Evolutionary conservation across 352 stramenopile genomes (phyloP).

Genomic region (Phytopythium litorale): DNA sequence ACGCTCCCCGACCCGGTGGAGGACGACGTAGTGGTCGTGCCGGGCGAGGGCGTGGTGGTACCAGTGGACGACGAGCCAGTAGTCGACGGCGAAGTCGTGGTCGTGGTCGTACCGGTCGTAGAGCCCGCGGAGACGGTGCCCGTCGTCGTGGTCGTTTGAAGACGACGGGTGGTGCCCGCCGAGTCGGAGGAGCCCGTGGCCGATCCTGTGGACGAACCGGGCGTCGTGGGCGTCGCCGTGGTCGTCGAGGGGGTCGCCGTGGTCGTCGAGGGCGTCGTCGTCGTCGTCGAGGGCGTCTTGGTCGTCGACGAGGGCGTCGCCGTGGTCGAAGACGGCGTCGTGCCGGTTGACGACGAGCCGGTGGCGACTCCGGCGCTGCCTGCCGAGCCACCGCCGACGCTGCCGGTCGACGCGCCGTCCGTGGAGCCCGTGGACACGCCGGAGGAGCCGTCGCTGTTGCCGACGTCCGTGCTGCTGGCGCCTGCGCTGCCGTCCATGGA

Average conservation of each 20-base stretch:
- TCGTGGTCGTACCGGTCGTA: conserved; percentile 7
- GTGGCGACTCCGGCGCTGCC: conserved; percentile 13
- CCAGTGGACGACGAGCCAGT: conserved; percentile 7
- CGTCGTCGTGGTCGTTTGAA: neutral
- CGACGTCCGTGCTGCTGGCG: conserved; percentile 14
- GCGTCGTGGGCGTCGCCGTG: neutral
- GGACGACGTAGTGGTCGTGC: neutral
- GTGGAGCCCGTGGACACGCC: conserved; percentile 10
- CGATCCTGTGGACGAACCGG: conserved; percentile 1
- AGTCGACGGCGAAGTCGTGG: conserved; percentile 9
- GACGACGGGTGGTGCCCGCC: neutral
- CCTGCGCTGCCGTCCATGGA: conserved; percentile 14
- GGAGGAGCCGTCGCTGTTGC: conserved; percentile 16
- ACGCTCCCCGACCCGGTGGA: conserved; percentile 6
- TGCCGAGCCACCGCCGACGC: conserved; percentile 2
- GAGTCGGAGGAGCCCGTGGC: conserved; percentile 2
- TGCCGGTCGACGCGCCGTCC: conserved; percentile 11
- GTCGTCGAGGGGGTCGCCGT: conserved; percentile 14
- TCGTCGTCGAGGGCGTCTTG: conserved; percentile 20
- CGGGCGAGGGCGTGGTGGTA: neutral
- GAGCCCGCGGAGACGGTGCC: neutral
- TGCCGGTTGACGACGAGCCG: neutral
- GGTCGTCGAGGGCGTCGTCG: conserved; percentile 14
- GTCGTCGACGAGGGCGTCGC: conserved; percentile 17
- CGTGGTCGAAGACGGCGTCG: conserved; percentile 7